Percentiles rank a stretch among this genome's conserved stretches.
These are phyloP conservation scores for Zancudomyces culisetae DNA, from an alignment of 371 early-diverging fungal species.

Conservation along the genomic window DNA sequence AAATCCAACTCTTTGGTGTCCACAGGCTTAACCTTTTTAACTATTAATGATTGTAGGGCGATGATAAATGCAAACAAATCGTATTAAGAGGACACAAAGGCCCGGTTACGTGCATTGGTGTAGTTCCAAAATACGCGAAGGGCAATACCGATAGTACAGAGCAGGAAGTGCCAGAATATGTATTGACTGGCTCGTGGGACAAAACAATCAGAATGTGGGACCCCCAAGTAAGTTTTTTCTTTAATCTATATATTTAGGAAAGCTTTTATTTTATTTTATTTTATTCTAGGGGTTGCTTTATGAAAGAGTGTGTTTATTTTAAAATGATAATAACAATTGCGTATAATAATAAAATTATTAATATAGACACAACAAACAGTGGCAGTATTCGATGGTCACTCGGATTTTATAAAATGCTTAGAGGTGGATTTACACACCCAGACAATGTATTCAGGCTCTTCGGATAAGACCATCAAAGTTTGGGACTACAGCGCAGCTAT, in stretches of 20 bases:
- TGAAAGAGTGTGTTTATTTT: too few relatives aligned
- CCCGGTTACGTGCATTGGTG: background rate
- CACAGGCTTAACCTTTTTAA: background rate
- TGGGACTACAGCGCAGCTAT: conserved; percentile 11
- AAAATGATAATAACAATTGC: background rate
- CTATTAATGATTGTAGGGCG: background rate
- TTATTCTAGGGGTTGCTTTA: too few relatives aligned
- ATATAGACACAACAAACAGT: conserved; percentile 14
- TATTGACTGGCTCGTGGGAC: conserved; percentile 30
- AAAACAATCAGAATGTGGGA: conserved; percentile 34
- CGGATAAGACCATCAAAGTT: too few relatives aligned
- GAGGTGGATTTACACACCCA: conserved; percentile 11
- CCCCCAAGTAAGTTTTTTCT: conserved; percentile 6
- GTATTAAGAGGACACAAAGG: background rate
- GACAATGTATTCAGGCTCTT: conserved; percentile 16
- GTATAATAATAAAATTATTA: background rate
- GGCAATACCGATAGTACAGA: too few relatives aligned
- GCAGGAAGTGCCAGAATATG: too few relatives aligned
- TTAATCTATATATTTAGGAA: background rate
- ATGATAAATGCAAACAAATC: background rate
- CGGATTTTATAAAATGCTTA: conserved; percentile 39
- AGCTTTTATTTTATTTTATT: background rate
- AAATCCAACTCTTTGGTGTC: background rate
- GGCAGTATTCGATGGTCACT: conserved; percentile 26
- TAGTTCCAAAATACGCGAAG: background rate